Evolutionary conservation across 768 basidiomycete genomes (phyloP).

Genomic region (Mycena maculata): DNA sequence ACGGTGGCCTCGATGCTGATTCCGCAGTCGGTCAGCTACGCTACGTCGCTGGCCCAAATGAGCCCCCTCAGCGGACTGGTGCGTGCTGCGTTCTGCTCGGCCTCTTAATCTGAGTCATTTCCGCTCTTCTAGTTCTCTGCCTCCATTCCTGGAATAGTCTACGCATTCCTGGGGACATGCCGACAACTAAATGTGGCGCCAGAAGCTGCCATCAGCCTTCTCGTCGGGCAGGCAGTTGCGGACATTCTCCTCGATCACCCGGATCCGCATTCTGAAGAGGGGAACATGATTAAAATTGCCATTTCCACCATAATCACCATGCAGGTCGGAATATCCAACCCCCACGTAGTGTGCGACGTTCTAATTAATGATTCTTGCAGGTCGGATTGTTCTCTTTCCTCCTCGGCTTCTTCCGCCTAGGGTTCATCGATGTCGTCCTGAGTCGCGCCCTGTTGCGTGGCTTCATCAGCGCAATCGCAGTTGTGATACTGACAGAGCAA

Average conservation of each 20-base stretch:
- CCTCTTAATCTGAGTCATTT: not conserved
- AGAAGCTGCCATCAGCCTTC: slow-evolving; percentile 87
- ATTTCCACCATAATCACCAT: slow-evolving; percentile 87
- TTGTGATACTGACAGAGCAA: slow-evolving; percentile 89
- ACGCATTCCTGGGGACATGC: slow-evolving; percentile 90
- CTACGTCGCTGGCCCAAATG: slow-evolving; percentile 86
- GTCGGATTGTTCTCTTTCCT: slow-evolving; percentile 88
- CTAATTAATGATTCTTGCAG: slow-evolving; percentile 47
- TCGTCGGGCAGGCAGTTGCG: slow-evolving; percentile 88
- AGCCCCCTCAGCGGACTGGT: slow-evolving; percentile 89
- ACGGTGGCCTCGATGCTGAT: slow-evolving; percentile 89
- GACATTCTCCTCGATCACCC: slow-evolving; percentile 66
- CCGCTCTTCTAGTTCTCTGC: slow-evolving; percentile 72
- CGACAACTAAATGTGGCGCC: slow-evolving; percentile 86
- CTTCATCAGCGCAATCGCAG: slow-evolving; percentile 86
- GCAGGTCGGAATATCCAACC: slow-evolving; percentile 62
- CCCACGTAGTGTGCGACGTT: not conserved
- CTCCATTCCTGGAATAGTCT: slow-evolving; percentile 87
- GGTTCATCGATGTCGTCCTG: slow-evolving; percentile 93
- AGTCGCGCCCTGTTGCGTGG: slow-evolving; percentile 90
- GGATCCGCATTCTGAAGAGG: slow-evolving; percentile 55
- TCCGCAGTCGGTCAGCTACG: slow-evolving; percentile 92
- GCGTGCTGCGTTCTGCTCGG: slow-evolving; percentile 41
- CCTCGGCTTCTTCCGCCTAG: slow-evolving; percentile 88
- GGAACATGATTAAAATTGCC: slow-evolving; percentile 68